Base-by-base conservation (phyloP, 257 asterid species). In the Solanum microdontum region DNA sequence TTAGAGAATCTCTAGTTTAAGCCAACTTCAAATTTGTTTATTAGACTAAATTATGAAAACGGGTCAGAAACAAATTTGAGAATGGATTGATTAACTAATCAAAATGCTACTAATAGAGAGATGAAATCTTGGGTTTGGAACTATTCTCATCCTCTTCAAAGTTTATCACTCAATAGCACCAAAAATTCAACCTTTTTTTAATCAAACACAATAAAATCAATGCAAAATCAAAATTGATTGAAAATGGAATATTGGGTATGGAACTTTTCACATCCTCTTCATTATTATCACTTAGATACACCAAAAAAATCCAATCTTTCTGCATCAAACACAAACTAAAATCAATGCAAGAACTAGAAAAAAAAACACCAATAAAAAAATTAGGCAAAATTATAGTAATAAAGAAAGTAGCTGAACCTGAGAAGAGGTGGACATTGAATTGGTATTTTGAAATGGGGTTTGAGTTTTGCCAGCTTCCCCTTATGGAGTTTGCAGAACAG, bases 81-180 rank as follows among this genome's bases (percentile, higher is more conserved):
- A 55, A 55, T 19, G 11, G 17, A 28, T 66, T 66, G 73, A 66
- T 26, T 24, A 66, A 66, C 14, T 24, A 13, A 66, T 24, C 34
- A 26, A 26, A 66, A 33, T 62, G 70, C 30, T 62, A 62, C 70
- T n/a, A 62, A 62, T 55, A 55, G 64, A 55, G n/a, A 55, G n/a
- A 55, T 73, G 91, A 90, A 85, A 94, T 93, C 91, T 84, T 91
- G 90, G 98, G 94, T 87, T 92, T 91, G 26, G 91, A 77, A 85
- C 84, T 90, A 17, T 84, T 83, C 88, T 91, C 84, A 85, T 90
- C 92, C 90, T 93, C 95, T 91, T 94, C 94, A 86, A 93, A 89
- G 89, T 89, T 86, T 86, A 76, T 45, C 85, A 87, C 92, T 92
- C 88, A 94, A 39, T 34, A 94, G 97, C 92, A 90, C 91, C 91